phyloP scores from a whole-genome alignment of 2,329 filamentous ascomycete genomes.

The Xylaria sp. region DNA sequence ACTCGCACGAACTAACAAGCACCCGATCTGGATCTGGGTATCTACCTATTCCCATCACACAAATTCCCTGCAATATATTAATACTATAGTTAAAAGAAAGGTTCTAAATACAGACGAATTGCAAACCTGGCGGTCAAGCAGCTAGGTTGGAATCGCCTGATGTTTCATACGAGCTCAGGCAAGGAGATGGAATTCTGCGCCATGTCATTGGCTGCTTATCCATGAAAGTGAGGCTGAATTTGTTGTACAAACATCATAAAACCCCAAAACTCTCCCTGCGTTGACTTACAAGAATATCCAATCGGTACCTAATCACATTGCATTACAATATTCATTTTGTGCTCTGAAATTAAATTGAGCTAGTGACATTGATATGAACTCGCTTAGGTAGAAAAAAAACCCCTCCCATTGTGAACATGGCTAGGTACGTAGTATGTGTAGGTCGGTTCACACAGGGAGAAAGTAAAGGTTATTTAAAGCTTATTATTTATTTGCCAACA shows the following conservation, averaged over 20 bases:
- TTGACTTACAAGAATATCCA: neutral
- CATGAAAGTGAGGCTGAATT: constrained; percentile 27
- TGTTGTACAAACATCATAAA: neutral
- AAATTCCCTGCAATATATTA: too few species aligned
- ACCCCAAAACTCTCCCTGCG: neutral
- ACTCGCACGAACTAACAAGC: neutral
- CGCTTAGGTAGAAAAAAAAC: neutral
- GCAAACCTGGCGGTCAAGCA: too few species aligned
- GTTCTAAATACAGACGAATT: neutral
- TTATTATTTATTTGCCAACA: neutral
- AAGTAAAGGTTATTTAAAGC: constrained; percentile 1
- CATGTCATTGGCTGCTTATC: constrained; percentile 22
- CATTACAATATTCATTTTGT: neutral
- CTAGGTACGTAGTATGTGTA: neutral
- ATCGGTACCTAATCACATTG: neutral
- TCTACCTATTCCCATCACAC: neutral
- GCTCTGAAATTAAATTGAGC: neutral
- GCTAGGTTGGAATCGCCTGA: neutral
- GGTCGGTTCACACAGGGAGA: neutral
- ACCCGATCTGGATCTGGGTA: too few species aligned
- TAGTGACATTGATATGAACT: neutral
- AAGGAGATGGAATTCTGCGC: neutral
- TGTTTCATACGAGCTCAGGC: neutral
- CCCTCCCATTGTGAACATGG: neutral
- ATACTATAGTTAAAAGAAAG: too few species aligned